Evolutionary conservation across 164 flowering plant genomes (phyloP).

Genomic region (Nelumbo lutea): DNA sequence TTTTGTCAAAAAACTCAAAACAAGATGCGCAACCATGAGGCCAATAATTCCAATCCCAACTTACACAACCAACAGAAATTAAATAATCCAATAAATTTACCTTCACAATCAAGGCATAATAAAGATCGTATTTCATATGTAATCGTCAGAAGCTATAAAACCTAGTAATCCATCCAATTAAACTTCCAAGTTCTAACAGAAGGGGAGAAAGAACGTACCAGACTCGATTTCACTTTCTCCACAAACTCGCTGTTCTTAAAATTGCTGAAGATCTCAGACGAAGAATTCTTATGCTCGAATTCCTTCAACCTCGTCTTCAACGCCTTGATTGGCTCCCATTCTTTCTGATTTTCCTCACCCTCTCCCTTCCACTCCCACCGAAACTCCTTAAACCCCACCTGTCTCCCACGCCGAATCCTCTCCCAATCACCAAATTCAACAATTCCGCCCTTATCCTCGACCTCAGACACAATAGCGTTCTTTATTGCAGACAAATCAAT

Average conservation of each 20-base stretch:
- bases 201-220: slow-evolving; percentile 43
- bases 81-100: neutral
- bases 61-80: neutral
- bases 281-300: slow-evolving; percentile 54
- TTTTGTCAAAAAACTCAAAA: neutral
- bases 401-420: slow-evolving; percentile 17
- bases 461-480: slow-evolving; percentile 57
- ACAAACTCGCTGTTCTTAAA: slow-evolving; percentile 69
- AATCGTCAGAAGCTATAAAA: neutral
- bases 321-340: slow-evolving; percentile 64
- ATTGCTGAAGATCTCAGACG: slow-evolving; percentile 52
- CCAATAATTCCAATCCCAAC: neutral
- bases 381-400: slow-evolving; percentile 23
- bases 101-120: neutral
- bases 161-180: neutral
- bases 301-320: slow-evolving; percentile 69
- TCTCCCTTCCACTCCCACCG: slow-evolving; percentile 28
- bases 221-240: slow-evolving; percentile 72
- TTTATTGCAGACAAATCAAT: slow-evolving; percentile 59
- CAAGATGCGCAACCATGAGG: neutral
- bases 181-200: neutral
- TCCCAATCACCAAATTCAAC: slow-evolving; percentile 25
- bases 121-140: neutral
- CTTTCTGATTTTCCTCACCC: slow-evolving; percentile 26
- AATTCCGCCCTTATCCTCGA: slow-evolving; percentile 32